These are phyloP conservation scores for Mycena filopes DNA, from an alignment of 768 basidiomycete genomes.

Conservation along the genomic window DNA sequence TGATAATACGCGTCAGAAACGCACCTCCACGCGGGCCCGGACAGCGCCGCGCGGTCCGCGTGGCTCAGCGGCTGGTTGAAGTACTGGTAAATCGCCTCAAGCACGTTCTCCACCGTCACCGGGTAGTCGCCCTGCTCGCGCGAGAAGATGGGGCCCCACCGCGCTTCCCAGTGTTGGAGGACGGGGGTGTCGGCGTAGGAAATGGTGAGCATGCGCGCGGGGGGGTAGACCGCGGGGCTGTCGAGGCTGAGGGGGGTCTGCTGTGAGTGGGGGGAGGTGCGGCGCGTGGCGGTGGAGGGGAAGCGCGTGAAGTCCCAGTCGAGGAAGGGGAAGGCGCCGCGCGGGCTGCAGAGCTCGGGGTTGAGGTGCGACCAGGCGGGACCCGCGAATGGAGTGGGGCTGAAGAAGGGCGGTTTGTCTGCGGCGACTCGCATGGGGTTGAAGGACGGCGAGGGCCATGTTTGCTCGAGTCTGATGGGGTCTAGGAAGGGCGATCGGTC, in stretches of 20 bases:
- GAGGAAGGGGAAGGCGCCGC: slow-evolving; percentile 3
- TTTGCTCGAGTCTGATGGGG: too few relatives aligned
- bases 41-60: neutral
- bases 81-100: slow-evolving; percentile 48
- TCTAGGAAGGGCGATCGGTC: too few relatives aligned
- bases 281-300: slow-evolving; percentile 8
- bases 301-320: slow-evolving; percentile 23
- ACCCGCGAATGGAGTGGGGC: neutral
- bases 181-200: slow-evolving; percentile 12
- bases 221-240: slow-evolving; percentile 9
- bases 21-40: neutral
- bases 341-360: slow-evolving; percentile 14
- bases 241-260: neutral
- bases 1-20: slow-evolving; percentile 5
- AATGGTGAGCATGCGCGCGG: slow-evolving; percentile 7
- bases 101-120: slow-evolving; percentile 44
- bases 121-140: neutral
- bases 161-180: neutral
- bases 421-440: too few relatives aligned
- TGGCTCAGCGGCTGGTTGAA: slow-evolving; percentile 44
- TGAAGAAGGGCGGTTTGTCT: too few relatives aligned
- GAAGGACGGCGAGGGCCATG: too few relatives aligned
- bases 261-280: neutral
- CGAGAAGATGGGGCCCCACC: slow-evolving; percentile 20
- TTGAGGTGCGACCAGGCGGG: neutral